Evolutionary conservation across 257 asterid species (phyloP), one percentile per base, ranked within the genome.

Genomic region (Penstemon davidsonii): DNA sequence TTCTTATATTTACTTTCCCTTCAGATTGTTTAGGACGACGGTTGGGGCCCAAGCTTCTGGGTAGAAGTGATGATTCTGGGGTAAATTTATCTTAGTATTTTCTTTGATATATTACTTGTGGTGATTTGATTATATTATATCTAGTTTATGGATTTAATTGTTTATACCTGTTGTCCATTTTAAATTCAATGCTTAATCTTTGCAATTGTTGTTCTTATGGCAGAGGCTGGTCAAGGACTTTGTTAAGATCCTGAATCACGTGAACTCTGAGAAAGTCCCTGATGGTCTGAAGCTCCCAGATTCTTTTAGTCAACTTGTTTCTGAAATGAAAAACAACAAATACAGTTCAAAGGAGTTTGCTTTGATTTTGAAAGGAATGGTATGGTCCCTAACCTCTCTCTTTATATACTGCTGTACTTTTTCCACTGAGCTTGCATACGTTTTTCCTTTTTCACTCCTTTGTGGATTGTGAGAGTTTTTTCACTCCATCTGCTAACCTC

Each of bases 1-100:
- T 25, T 79, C 43, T 62, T 62, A 58, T 59, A 49, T 75, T 71
- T 70, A 33, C 42, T 68, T 71, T 67, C 62, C 60, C 83, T 81
- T 76, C 92, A 94, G 99, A 89, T 85, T 94, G 99, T 82, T 82
- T 94, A 80, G 97, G 97, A 66, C 88, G 97, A 64, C 82, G 99
- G 61, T 81, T 88, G 84, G 99, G 99, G 55, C 97, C 99, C 60
- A 91, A 84, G 84, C 82, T 94, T 81, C 90, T 94, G 59, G 95
- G 97, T 60, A 82, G 96, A 84, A 71, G 82, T 71, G 92, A 83
- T 83, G 97, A 88, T 86, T 86, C 96, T 71, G 96, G 95, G 96
- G 99, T 94, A 78, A 84, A 60, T 64, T 74, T 44, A 43, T 61
- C 13, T 70, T 69, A 44, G 70, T 41, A 5, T 66, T 56, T 60